A percentile compares a stretch with the other conserved stretches of the same genome.
Evolutionary conservation across 495 filamentous ascomycete species (phyloP).

Genomic region (Massariosphaeria phaeospora): DNA sequence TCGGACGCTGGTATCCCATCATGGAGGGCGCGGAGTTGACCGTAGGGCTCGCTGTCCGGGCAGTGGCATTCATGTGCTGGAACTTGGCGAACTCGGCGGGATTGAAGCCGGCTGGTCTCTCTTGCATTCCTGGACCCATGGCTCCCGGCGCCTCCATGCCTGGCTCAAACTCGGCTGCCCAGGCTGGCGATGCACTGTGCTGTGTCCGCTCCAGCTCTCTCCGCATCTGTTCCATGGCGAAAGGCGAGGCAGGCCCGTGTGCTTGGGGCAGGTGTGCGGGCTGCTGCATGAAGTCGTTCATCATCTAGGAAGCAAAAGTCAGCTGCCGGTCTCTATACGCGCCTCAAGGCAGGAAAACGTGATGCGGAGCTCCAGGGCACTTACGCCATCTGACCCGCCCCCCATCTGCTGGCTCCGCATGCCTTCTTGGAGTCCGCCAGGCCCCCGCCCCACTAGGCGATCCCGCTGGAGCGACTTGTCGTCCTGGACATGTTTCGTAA

Average conservation of each 20-base stretch:
- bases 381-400: conserved; percentile 58
- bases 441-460: conserved; percentile 67
- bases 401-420: conserved; percentile 59
- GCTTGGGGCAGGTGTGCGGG: conserved; percentile 53
- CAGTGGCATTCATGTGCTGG: conserved; percentile 62
- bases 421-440: conserved; percentile 57
- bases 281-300: conserved; percentile 88
- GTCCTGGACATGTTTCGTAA: conserved; percentile 89
- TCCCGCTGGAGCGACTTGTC: conserved; percentile 93
- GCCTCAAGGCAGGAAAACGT: not conserved
- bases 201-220: conserved; percentile 58
- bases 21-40: conserved; percentile 48
- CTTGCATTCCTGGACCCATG: conserved; percentile 63
- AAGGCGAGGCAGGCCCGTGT: conserved; percentile 46
- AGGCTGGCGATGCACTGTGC: conserved; percentile 56
- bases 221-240: conserved; percentile 68
- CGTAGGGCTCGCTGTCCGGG: conserved; percentile 54
- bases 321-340: conserved; percentile 10
- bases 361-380: conserved; percentile 1
- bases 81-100: conserved; percentile 83
- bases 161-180: conserved; percentile 65
- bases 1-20: conserved; percentile 57
- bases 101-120: conserved; percentile 58
- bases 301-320: conserved; percentile 59
- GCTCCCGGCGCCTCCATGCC: conserved; percentile 58